phyloP scores from a whole-genome alignment of 2,329 filamentous ascomycete species.

The Ramularia endophylla region DNA sequence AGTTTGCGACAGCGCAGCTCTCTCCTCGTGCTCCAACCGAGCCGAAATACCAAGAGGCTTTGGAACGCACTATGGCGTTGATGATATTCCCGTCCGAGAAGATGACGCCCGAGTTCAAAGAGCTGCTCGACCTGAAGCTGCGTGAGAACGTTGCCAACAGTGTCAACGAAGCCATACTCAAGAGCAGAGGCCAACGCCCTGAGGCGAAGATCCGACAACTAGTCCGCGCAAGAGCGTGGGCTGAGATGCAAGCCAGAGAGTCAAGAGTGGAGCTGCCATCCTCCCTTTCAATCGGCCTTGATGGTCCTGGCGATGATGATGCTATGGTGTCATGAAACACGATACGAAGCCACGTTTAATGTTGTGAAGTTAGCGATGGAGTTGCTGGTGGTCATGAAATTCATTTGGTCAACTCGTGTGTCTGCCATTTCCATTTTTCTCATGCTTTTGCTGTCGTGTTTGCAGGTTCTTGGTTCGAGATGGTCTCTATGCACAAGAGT shows the following conservation, averaged over 20 bases:
- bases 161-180: constrained; percentile 85
- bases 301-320: constrained; percentile 23
- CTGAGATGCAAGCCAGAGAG: constrained; percentile 58
- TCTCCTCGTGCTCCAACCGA: constrained; percentile 81
- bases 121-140: constrained; percentile 71
- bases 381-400: constrained; percentile 16
- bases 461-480: too few species aligned
- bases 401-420: background rate
- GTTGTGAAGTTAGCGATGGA: constrained; percentile 24
- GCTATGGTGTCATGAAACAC: constrained; percentile 20
- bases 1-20: constrained; percentile 82
- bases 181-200: constrained; percentile 62
- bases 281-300: constrained; percentile 38
- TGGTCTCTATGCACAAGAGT: too few species aligned
- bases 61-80: constrained; percentile 90
- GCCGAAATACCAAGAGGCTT: constrained; percentile 71
- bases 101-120: constrained; percentile 67
- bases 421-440: too few species aligned
- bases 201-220: constrained; percentile 79
- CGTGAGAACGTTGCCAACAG: constrained; percentile 76
- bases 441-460: background rate
- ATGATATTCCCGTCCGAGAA: constrained; percentile 81
- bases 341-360: constrained; percentile 7
- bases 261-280: constrained; percentile 38
- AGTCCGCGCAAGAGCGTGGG: constrained; percentile 78